A percentile compares a stretch with the other conserved stretches of the same genome.
Conservation (phyloP, 2,329 filamentous ascomycete genomes). For the Amylocarpus encephaloides region DNA sequence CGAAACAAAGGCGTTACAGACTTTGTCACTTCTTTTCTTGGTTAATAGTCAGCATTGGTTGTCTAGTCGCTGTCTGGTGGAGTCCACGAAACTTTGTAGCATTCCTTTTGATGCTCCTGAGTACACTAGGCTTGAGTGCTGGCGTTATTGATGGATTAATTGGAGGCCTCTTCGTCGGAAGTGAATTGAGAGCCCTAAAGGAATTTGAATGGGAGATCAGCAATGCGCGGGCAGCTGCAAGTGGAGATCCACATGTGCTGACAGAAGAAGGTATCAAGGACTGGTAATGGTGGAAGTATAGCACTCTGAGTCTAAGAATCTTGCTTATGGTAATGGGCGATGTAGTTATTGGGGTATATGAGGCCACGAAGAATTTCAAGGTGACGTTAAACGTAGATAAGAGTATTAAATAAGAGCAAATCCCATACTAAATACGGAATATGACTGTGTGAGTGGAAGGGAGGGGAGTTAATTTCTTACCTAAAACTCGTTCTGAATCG, state of each 20-base stretch:
- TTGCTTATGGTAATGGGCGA: too few species aligned
- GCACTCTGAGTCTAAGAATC: too few species aligned
- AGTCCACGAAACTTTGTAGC: slow-evolving; percentile 67
- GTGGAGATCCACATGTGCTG: slow-evolving; percentile 23
- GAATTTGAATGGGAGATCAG: slow-evolving; percentile 93
- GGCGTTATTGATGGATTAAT: slow-evolving; percentile 82
- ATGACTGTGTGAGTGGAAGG: too few species aligned
- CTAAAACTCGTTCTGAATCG: too few species aligned
- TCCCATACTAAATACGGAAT: too few species aligned
- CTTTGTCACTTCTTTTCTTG: slow-evolving; percentile 67
- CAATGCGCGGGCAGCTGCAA: slow-evolving; percentile 48
- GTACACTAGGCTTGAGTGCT: slow-evolving; percentile 67
- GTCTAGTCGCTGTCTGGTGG: slow-evolving; percentile 82
- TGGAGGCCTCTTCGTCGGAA: slow-evolving; percentile 77
- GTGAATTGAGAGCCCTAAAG: slow-evolving; percentile 72
- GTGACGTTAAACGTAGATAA: too few species aligned
- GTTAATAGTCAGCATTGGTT: slow-evolving; percentile 62
- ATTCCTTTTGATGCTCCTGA: slow-evolving; percentile 74
- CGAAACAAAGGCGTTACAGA: slow-evolving; percentile 64
- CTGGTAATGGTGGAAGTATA: slow-evolving; percentile 21
- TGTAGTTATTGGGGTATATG: too few species aligned
- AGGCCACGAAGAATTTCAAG: too few species aligned
- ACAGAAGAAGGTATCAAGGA: slow-evolving; percentile 26
- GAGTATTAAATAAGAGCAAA: too few species aligned
- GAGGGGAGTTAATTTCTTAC: too few species aligned